Conservation (phyloP, 495 filamentous ascomycete genomes). For the Penicillium alfredii region DNA sequence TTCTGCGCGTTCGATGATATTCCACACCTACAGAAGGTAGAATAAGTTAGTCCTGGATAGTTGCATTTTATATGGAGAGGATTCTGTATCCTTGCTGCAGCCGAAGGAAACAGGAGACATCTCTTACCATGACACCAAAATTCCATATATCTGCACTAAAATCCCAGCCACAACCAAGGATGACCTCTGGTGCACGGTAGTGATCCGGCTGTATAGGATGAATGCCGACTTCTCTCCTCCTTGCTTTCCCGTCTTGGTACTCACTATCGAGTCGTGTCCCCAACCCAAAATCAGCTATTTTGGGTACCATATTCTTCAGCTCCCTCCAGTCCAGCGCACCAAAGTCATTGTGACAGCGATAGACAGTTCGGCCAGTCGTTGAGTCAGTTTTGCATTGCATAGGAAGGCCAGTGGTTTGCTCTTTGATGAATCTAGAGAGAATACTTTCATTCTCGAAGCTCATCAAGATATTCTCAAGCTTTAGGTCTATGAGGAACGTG, state of each 20-base stretch:
- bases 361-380: constrained; percentile 15
- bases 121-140: constrained; percentile 33
- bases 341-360: constrained; percentile 29
- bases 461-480: constrained; percentile 11
- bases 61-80: too few species aligned
- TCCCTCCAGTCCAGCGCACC: constrained; percentile 16
- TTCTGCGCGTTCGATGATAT: constrained; percentile 32
- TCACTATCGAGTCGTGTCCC: constrained; percentile 49
- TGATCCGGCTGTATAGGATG: constrained; percentile 26
- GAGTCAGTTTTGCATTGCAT: constrained; percentile 10
- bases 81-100: too few species aligned
- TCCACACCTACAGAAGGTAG: constrained; percentile 31
- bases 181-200: constrained; percentile 34
- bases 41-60: too few species aligned
- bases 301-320: constrained; percentile 27
- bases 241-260: constrained; percentile 2
- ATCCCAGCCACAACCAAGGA: constrained; percentile 29
- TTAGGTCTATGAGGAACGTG: too few species aligned
- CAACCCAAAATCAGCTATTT: constrained; percentile 80
- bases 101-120: too few species aligned
- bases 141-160: constrained; percentile 33
- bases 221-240: background rate
- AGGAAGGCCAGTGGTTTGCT: constrained; percentile 2
- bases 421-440: constrained; percentile 3
- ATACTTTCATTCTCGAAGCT: constrained; percentile 10